Evolutionary conservation across 768 basidiomycete genomes (phyloP), one percentile per base, ranked within the genome.

Genomic region (Fomitopsis pulvina): DNA sequence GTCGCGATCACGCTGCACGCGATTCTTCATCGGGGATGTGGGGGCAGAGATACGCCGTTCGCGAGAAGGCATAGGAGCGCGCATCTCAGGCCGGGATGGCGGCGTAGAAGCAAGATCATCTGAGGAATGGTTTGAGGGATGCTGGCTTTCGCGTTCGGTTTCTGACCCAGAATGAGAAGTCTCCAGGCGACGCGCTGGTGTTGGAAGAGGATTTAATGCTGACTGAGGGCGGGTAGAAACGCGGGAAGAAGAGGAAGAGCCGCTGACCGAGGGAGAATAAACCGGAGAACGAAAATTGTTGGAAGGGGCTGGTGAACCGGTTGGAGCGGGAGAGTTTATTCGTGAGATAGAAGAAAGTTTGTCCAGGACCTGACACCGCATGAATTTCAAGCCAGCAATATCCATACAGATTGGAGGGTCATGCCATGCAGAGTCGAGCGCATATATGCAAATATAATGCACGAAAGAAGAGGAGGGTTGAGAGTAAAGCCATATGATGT

Each of bases 111-210:
- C 41, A 10, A 42, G 29, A 12, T 50, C 53, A 7, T 57, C 54
- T 22, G 52, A 47, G 2, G 75, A 80, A 52, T 62, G 61, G 42
- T 56, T 66, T 14, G 56, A 58, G 62, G 49, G 20, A 42, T 64
- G 64, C 32, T 64, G 58, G 32, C 72, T 76, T 65, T 89, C 87
- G 39, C 85, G 80, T 64, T 91, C 89, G 0, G 88, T 91, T 64
- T 90, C 89, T 2, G 87, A 90, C 27, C 88, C 88, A 6, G 87
- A 90, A 56, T 66, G 57, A 52, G 66, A 56, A 57, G 53, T 57
- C 39, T 59, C 51, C 41, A 34, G 58, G 56, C 44, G 59, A 57
- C 44, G 64, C 51, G 50, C 41, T 44, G 50, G 27, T 30, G 51
- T 48, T 24, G 55, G 41, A 16, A 40, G 25, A 39, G 60, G 30